Evolutionary conservation across 208 protist genomes (phyloP), one percentile per base, ranked within the genome.

Genomic region (Crithidia expoeki): DNA sequence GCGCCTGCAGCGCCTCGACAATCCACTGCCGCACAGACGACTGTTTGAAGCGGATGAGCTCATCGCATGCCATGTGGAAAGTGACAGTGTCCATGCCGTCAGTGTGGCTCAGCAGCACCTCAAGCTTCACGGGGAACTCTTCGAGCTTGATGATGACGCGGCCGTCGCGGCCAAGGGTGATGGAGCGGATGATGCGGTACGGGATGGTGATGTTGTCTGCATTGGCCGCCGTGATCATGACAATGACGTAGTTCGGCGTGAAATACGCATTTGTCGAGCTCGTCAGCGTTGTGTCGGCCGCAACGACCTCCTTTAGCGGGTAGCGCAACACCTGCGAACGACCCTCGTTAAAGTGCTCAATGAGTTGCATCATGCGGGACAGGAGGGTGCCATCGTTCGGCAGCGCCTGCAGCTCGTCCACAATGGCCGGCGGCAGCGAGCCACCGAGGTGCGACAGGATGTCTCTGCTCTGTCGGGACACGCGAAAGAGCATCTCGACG

Each of bases 171-270:
- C 86, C 85, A 30, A 94, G 76, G 16, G 84, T 94, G 34, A 95
- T 90, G 16, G 85, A 93, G 51, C 90, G 88, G 50, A 97, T 92
- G 40, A 76, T 80, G 50, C 70, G 71, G 76, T 94, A 97, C 1
- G 89, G 85, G 46, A 97, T 89, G 58, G 93, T 95, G 36, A 95
- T 76, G 69, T 97, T 93, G 70, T 95, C 90, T 1, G 90, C 93
- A 56, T 90, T 92, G 61, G 74, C 65, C 11, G 85, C 74, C 23
- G 83, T 94, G 34, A 95, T 74, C 71, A 97, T 80, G 32, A 94
- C 78, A 53, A 92, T 83, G 52, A 95, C 72, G 77, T 93, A 95
- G 69, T 94, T 68, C 5, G 82, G 81, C 21, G 88, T 92, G 67
- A 97, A 97, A 76, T 89, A 95, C 12, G 79, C 88, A 21, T 85